Conservation (phyloP, 1,284 basidiomycete genomes). For the Irpex lacteus region DNA sequence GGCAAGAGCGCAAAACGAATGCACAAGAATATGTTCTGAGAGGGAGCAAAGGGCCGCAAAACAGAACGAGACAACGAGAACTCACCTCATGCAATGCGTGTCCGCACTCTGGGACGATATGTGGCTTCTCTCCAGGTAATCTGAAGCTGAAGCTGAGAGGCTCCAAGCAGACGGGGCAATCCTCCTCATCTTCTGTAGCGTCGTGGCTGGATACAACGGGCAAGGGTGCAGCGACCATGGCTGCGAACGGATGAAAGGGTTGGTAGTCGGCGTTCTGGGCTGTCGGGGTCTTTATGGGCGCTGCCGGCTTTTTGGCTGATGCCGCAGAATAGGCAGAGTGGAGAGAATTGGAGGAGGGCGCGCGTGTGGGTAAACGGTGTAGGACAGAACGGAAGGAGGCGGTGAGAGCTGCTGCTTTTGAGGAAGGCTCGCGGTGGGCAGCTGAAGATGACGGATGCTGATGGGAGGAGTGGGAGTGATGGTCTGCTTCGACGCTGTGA, state of each 20-base stretch:
- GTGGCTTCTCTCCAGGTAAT: slow-evolving; percentile 92
- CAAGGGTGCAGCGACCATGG: slow-evolving; percentile 57
- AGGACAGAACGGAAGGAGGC: slow-evolving; percentile 39
- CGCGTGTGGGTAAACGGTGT: slow-evolving; percentile 28
- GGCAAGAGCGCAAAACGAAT: neutral
- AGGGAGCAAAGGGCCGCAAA: neutral
- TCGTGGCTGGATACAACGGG: slow-evolving; percentile 68
- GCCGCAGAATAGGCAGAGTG: slow-evolving; percentile 33
- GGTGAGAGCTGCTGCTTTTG: slow-evolving; percentile 26
- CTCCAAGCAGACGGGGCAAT: slow-evolving; percentile 90
- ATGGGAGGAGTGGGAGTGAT: slow-evolving; percentile 30
- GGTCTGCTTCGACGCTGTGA: slow-evolving; percentile 22
- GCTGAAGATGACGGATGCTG: slow-evolving; percentile 40
- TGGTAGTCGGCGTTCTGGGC: slow-evolving; percentile 17
- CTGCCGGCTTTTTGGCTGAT: slow-evolving; percentile 24
- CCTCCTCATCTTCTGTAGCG: slow-evolving; percentile 69
- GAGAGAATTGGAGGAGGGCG: slow-evolving; percentile 36
- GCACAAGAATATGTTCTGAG: neutral
- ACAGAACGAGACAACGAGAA: neutral
- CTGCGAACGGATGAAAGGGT: slow-evolving; percentile 44
- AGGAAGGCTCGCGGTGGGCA: slow-evolving; percentile 12
- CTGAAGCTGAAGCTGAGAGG: slow-evolving; percentile 85
- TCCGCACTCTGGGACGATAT: slow-evolving; percentile 96
- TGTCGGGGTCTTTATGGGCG: slow-evolving; percentile 16
- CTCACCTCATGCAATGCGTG: slow-evolving; percentile 92